phyloP scores from a whole-genome alignment of 2,329 filamentous ascomycete species.

The Orbilia javanica region DNA sequence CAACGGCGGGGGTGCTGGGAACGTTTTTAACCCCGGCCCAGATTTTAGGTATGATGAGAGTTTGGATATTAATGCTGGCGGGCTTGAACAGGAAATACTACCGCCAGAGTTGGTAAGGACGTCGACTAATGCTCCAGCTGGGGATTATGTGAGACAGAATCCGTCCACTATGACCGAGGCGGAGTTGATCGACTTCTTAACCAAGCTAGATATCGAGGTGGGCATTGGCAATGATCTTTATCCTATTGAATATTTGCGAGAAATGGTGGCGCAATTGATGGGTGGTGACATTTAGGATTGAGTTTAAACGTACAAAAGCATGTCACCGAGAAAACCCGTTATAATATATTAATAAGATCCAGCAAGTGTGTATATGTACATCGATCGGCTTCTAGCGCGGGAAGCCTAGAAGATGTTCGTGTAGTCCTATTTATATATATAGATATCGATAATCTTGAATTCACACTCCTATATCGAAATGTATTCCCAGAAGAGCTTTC shows the following conservation, averaged over 20 bases:
- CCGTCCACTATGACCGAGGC: background rate
- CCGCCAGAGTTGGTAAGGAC: background rate
- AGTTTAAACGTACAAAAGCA: too few relatives aligned
- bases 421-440: too few relatives aligned
- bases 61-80: background rate
- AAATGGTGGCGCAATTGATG: background rate
- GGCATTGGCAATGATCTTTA: background rate
- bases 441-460: too few relatives aligned
- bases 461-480: too few relatives aligned
- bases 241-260: background rate
- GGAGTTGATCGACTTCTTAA: background rate
- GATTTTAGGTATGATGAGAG: background rate
- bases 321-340: too few relatives aligned
- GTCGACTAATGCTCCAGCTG: background rate
- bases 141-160: background rate
- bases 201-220: background rate
- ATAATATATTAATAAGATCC: too few relatives aligned
- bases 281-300: background rate
- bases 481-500: too few relatives aligned
- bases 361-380: too few relatives aligned
- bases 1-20: background rate
- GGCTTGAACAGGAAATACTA: background rate
- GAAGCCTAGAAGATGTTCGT: too few relatives aligned
- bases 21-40: background rate
- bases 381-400: too few relatives aligned